These are phyloP conservation scores for Penicillium alfredii DNA, from an alignment of 495 filamentous ascomycete species.

Conservation along the genomic window DNA sequence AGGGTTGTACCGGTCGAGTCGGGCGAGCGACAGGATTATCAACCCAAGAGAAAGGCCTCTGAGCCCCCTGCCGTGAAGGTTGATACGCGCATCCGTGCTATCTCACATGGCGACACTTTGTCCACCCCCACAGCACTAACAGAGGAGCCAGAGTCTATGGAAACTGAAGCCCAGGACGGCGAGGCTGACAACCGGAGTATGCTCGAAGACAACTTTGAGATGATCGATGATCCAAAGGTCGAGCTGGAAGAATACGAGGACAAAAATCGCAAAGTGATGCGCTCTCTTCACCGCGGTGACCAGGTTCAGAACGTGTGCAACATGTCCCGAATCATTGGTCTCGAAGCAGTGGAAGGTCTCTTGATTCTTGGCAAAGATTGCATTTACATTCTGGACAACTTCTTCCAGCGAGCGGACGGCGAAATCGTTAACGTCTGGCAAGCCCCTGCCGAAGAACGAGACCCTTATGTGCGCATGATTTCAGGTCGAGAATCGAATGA, in stretches of 20 bases:
- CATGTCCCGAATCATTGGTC: slow-evolving; percentile 83
- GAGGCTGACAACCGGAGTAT: slow-evolving; percentile 38
- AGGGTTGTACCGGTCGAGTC: slow-evolving; percentile 73
- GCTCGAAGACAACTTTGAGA: slow-evolving; percentile 85
- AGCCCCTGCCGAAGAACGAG: slow-evolving; percentile 84
- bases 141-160: slow-evolving; percentile 23
- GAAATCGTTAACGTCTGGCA: slow-evolving; percentile 96
- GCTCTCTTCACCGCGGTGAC: slow-evolving; percentile 85
- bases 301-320: slow-evolving; percentile 93
- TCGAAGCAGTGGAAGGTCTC: slow-evolving; percentile 88
- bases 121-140: slow-evolving; percentile 31
- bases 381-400: slow-evolving; percentile 89
- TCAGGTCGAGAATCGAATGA: slow-evolving; percentile 67
- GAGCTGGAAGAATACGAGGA: slow-evolving; percentile 87
- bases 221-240: slow-evolving; percentile 82
- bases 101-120: slow-evolving; percentile 27
- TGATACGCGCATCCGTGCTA: slow-evolving; percentile 28
- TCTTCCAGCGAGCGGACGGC: slow-evolving; percentile 89
- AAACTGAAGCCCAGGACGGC: slow-evolving; percentile 25
- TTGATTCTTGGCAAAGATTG: slow-evolving; percentile 88
- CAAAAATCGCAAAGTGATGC: slow-evolving; percentile 95
- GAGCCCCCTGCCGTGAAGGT: slow-evolving; percentile 38
- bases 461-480: slow-evolving; percentile 92
- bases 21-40: slow-evolving; percentile 65
- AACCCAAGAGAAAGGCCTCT: slow-evolving; percentile 70